These are phyloP conservation scores for Andrographis paniculata DNA, from an alignment of 305 asterid genomes.

Conservation along the genomic window DNA sequence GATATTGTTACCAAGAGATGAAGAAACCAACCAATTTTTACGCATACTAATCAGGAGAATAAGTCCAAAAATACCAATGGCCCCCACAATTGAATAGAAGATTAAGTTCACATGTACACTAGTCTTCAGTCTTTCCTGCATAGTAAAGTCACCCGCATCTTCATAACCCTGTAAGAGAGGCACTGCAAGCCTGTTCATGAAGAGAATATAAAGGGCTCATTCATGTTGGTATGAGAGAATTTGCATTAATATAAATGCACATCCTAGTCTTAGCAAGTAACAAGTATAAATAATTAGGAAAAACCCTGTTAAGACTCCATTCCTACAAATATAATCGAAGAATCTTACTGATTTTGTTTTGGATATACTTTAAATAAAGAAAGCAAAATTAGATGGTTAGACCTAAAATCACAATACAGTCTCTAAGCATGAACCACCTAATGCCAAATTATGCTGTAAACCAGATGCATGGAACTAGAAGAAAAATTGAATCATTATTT, in stretches of 20 bases:
- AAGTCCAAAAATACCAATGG: conserved; percentile 89
- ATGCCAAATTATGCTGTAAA: no score
- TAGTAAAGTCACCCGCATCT: conserved; percentile 95
- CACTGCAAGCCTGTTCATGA: conserved; percentile 76
- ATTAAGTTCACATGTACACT: conserved; percentile 89
- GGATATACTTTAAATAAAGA: no score
- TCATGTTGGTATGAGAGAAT: not conserved
- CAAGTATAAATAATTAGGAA: no score
- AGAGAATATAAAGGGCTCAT: conserved; percentile 16
- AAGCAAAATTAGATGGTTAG: no score
- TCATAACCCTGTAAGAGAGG: conserved; percentile 98
- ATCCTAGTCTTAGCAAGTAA: not conserved
- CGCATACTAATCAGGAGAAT: conserved; percentile 76
- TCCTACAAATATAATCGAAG: no score
- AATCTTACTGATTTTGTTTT: no score
- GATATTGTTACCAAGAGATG: conserved; percentile 20
- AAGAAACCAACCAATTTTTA: conserved; percentile 59
- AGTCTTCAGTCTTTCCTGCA: conserved; percentile 87
- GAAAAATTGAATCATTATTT: no score
- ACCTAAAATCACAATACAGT: no score
- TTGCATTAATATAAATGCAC: not conserved
- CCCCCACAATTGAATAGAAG: conserved; percentile 82
- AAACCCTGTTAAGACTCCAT: no score
- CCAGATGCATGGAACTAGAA: no score
- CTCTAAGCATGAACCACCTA: no score